Evolutionary conservation across 2,329 filamentous ascomycete genomes (phyloP).

Genomic region (Didymella exigua): DNA sequence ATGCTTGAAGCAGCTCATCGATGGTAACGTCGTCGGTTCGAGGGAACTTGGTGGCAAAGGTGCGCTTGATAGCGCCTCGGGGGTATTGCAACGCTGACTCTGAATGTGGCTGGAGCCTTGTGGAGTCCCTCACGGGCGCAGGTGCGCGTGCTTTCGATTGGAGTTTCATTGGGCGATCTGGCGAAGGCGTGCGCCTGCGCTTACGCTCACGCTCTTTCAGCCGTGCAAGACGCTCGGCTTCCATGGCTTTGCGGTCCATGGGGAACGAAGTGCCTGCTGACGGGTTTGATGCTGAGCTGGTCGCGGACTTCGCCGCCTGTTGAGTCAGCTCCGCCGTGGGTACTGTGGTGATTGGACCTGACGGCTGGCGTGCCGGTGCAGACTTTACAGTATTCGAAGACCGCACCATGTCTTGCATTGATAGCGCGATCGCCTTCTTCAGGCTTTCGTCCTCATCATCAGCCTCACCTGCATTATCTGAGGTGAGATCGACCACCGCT

Average conservation of each 20-base stretch:
- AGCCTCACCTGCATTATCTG: conserved; percentile 23
- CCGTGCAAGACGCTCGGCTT: conserved; percentile 78
- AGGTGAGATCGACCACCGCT: conserved; percentile 25
- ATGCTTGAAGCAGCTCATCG: conserved; percentile 80
- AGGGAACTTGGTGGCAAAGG: conserved; percentile 70
- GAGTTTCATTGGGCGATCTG: conserved; percentile 39
- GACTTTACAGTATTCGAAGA: neutral
- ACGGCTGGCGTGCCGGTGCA: neutral
- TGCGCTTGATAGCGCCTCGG: conserved; percentile 76
- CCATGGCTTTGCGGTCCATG: conserved; percentile 82
- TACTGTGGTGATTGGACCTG: neutral
- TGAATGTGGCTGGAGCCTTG: neutral
- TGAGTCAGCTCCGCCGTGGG: conserved; percentile 3
- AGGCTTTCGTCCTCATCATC: conserved; percentile 31
- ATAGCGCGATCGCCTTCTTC: conserved; percentile 37
- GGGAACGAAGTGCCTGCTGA: conserved; percentile 42
- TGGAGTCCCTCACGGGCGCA: neutral
- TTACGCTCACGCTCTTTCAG: conserved; percentile 67
- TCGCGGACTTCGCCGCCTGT: neutral
- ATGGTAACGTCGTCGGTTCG: conserved; percentile 80
- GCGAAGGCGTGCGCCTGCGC: conserved; percentile 57
- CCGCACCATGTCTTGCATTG: conserved; percentile 21
- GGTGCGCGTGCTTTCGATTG: neutral
- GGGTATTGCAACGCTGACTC: conserved; percentile 53
- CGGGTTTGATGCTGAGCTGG: neutral